Conservation (phyloP, 495 filamentous ascomycete species). For the Melanomma pulvis-pyrius region DNA sequence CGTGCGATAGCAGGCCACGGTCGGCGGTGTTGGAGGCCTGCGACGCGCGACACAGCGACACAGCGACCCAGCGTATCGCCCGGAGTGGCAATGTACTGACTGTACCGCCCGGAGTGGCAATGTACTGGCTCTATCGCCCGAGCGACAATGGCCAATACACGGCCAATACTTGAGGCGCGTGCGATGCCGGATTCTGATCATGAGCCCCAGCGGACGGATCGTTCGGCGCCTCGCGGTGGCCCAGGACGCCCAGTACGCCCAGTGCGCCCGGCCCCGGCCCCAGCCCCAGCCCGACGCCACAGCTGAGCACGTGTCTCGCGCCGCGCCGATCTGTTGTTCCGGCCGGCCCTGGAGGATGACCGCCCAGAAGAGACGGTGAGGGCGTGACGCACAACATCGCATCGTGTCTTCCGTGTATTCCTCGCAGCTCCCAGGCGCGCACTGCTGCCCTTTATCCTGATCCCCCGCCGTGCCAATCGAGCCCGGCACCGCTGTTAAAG, state of each 20-base stretch:
- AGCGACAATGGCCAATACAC: neutral
- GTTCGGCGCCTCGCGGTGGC: neutral
- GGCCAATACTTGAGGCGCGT: neutral
- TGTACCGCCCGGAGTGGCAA: neutral
- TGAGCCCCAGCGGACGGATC: neutral
- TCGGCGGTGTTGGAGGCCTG: neutral
- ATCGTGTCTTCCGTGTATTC: slow-evolving; percentile 18
- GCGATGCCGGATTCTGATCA: neutral
- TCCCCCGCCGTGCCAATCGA: slow-evolving; percentile 3
- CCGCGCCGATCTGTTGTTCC: slow-evolving; percentile 17
- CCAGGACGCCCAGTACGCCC: neutral
- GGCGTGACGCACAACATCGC: slow-evolving; percentile 20
- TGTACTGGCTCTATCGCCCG: neutral
- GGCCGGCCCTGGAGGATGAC: neutral
- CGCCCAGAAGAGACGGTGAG: slow-evolving; percentile 4
- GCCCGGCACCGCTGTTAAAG: slow-evolving; percentile 12
- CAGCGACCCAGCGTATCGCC: neutral
- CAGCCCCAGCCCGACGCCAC: too few species aligned
- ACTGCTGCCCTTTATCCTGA: slow-evolving; percentile 12
- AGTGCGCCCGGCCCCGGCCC: neutral
- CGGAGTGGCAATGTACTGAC: neutral
- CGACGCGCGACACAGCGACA: neutral
- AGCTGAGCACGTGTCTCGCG: too few species aligned
- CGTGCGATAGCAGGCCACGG: neutral
- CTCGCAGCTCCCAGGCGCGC: slow-evolving; percentile 9